Conservation (phyloP, 768 basidiomycete genomes). For the Fistulinella prunicolor region DNA sequence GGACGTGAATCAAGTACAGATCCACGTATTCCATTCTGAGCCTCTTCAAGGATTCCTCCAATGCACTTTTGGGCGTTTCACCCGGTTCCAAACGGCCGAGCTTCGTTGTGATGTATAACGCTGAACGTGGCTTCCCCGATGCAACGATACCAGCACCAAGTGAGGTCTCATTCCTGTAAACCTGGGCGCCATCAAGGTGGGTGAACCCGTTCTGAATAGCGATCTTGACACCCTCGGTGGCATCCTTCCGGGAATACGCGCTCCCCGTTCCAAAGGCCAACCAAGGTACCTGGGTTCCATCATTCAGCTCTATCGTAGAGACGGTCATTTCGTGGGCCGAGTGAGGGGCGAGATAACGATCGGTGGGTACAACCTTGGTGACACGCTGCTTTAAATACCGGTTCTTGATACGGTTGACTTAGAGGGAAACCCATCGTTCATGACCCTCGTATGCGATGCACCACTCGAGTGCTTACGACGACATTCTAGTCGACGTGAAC, state of each 20-base stretch:
- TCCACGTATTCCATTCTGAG: slow-evolving; percentile 57
- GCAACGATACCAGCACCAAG: slow-evolving; percentile 50
- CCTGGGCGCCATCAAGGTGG: slow-evolving; percentile 65
- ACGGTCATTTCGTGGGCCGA: slow-evolving; percentile 22
- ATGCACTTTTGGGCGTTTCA: slow-evolving; percentile 44
- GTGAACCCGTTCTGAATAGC: slow-evolving; percentile 60
- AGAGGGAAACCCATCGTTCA: slow-evolving; percentile 12
- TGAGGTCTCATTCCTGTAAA: slow-evolving; percentile 53
- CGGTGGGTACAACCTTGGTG: neutral
- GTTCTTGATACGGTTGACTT: slow-evolving; percentile 7
- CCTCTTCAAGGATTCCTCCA: slow-evolving; percentile 53
- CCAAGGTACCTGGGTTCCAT: slow-evolving; percentile 52
- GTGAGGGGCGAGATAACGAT: slow-evolving; percentile 7
- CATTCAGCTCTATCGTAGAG: slow-evolving; percentile 47
- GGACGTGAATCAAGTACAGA: slow-evolving; percentile 59
- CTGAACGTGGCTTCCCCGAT: slow-evolving; percentile 49
- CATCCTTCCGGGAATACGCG: slow-evolving; percentile 46
- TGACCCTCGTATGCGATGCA: slow-evolving; percentile 6
- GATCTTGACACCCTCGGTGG: slow-evolving; percentile 32
- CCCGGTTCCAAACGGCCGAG: slow-evolving; percentile 35
- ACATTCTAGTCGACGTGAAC: neutral
- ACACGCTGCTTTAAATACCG: neutral
- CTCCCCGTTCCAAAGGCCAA: slow-evolving; percentile 64
- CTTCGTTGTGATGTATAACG: slow-evolving; percentile 65
- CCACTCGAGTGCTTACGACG: neutral